These are phyloP conservation scores for Solanum virginianum DNA, from an alignment of 257 asterid species.

Conservation along the genomic window DNA sequence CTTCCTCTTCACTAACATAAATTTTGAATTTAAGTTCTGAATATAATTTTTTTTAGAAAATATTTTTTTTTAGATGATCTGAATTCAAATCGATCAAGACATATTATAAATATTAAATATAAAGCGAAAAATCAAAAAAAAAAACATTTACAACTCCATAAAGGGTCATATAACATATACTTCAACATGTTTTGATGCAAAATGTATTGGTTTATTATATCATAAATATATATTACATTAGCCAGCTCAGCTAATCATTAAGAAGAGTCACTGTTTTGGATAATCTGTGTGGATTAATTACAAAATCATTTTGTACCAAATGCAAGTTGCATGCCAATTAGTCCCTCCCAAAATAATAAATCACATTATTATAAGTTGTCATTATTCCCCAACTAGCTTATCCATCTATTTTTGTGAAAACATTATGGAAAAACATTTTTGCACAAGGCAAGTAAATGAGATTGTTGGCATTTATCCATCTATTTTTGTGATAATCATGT, in stretches of 20 bases:
- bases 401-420: neutral
- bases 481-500: neutral
- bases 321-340: too few relatives aligned
- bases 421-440: neutral
- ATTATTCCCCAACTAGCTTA: too few relatives aligned
- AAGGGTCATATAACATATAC: neutral
- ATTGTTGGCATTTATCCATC: neutral
- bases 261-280: neutral
- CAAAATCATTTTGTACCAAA: too few relatives aligned
- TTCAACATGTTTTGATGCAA: neutral
- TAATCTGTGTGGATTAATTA: too few relatives aligned
- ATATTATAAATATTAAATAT: neutral
- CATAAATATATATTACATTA: neutral
- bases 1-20: too few relatives aligned
- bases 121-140: neutral
- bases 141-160: neutral
- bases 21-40: too few relatives aligned
- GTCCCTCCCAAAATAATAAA: too few relatives aligned
- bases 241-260: neutral
- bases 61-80: neutral
- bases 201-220: neutral
- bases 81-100: rapidly evolving
- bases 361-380: too few relatives aligned
- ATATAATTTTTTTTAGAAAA: too few relatives aligned
- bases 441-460: neutral